Evolutionary conservation across 768 basidiomycete species (phyloP).

Genomic region (Trametes meyenii): DNA sequence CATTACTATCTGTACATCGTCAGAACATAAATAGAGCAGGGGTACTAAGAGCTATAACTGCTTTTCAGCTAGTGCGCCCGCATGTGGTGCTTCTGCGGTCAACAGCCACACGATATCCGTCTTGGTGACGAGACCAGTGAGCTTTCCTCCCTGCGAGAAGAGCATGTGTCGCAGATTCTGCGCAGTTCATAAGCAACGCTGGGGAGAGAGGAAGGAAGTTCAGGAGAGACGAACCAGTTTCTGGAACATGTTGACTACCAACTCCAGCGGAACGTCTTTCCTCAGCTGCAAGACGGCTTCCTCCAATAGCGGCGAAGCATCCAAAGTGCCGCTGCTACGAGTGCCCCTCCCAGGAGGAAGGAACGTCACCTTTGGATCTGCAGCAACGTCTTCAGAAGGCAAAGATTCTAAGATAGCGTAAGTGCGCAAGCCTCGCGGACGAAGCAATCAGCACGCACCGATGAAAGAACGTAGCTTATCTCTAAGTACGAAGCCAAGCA

Average conservation of each 20-base stretch:
- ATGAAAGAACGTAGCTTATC: conserved; percentile 50
- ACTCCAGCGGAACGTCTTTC: conserved; percentile 69
- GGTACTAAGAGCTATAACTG: background rate
- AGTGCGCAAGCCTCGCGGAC: background rate
- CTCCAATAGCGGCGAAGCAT: conserved; percentile 42
- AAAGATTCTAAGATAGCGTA: conserved; percentile 25
- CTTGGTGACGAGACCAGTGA: conserved; percentile 71
- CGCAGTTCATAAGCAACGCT: background rate
- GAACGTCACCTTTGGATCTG: conserved; percentile 29
- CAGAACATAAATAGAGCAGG: conserved; percentile 30
- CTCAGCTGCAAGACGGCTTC: conserved; percentile 62
- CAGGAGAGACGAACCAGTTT: conserved; percentile 50
- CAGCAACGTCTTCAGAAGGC: conserved; percentile 25
- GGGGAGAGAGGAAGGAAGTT: conserved; percentile 10
- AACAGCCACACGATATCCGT: conserved; percentile 63
- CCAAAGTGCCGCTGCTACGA: conserved; percentile 19
- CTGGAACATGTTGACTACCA: conserved; percentile 76
- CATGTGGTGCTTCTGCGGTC: conserved; percentile 60
- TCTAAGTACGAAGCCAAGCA: conserved; percentile 65
- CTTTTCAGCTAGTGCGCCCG: conserved; percentile 36
- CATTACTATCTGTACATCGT: conserved; percentile 83
- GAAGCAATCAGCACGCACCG: conserved; percentile 30
- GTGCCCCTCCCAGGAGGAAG: conserved; percentile 7
- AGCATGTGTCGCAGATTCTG: conserved; percentile 72
- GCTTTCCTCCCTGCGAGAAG: conserved; percentile 60